These are phyloP conservation scores for Neonectria magnoliae DNA, from an alignment of 2,329 filamentous ascomycete genomes.

Conservation along the genomic window DNA sequence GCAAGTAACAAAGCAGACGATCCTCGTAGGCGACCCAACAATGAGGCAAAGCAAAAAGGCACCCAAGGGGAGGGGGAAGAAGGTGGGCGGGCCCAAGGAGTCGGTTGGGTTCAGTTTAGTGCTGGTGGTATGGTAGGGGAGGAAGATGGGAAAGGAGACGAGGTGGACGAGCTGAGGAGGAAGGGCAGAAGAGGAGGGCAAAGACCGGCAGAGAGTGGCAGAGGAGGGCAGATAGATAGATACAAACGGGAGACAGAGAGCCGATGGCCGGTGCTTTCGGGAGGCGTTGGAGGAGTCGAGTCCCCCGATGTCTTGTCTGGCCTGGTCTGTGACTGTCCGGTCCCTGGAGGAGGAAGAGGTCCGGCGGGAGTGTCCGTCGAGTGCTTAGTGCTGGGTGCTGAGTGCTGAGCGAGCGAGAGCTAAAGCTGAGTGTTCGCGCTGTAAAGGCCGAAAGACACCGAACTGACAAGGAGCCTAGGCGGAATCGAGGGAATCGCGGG, in stretches of 20 bases:
- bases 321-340: not conserved
- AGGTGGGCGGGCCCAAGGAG: conserved; percentile 19
- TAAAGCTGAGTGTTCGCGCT: not conserved
- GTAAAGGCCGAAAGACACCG: not conserved
- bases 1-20: conserved; percentile 2
- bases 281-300: not conserved
- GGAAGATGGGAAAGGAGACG: conserved; percentile 17
- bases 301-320: not conserved
- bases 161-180: not conserved
- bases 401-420: not conserved
- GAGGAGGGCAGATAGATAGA: conserved; percentile 17
- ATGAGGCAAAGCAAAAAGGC: conserved; percentile 5
- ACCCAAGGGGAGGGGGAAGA: conserved; percentile 5
- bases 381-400: not conserved
- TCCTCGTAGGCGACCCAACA: conserved; percentile 11
- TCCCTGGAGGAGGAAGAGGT: not conserved
- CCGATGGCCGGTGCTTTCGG: conserved; percentile 14
- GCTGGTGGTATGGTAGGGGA: conserved; percentile 14
- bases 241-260: conserved; percentile 13
- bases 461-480: not conserved
- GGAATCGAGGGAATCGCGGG: conserved; percentile 8
- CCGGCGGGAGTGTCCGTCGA: not conserved
- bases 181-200: conserved; percentile 7
- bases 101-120: conserved; percentile 19
- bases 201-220: not conserved